Evolutionary conservation across 768 basidiomycete genomes (phyloP).

Genomic region (Piloderma croceum): DNA sequence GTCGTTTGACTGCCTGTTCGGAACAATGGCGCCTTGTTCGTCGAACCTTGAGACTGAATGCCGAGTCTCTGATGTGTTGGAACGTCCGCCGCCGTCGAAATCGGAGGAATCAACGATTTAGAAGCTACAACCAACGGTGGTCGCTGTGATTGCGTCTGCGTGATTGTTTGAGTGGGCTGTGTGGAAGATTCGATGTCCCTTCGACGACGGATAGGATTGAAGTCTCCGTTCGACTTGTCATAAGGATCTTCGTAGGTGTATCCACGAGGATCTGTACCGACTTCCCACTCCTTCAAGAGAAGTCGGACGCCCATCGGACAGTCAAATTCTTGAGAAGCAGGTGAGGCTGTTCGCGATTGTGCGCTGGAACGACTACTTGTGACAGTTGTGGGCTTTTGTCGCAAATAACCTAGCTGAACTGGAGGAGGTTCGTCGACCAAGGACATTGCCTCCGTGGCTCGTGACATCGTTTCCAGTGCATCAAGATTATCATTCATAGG

Average conservation of each 20-base stretch:
- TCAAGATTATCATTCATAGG: constrained; percentile 22
- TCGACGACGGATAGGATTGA: neutral
- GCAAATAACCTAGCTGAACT: constrained; percentile 58
- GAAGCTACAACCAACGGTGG: constrained; percentile 38
- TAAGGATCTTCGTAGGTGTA: constrained; percentile 57
- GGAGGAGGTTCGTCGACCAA: constrained; percentile 51
- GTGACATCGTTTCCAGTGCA: constrained; percentile 51
- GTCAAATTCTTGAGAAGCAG: constrained; percentile 9
- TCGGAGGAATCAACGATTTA: constrained; percentile 16
- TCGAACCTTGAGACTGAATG: too few relatives aligned
- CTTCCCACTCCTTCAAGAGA: constrained; percentile 64
- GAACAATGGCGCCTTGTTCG: too few relatives aligned
- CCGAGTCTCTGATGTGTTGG: too few relatives aligned
- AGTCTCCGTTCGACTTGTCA: constrained; percentile 24
- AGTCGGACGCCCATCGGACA: constrained; percentile 53
- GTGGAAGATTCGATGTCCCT: neutral
- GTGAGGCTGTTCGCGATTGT: constrained; percentile 14
- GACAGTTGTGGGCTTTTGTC: constrained; percentile 36
- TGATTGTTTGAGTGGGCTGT: neutral
- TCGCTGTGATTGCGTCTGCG: constrained; percentile 17
- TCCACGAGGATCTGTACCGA: constrained; percentile 44
- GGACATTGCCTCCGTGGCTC: constrained; percentile 43
- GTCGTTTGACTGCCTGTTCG: constrained; percentile 19
- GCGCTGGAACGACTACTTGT: constrained; percentile 19
- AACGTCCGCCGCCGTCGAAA: too few relatives aligned